These are phyloP conservation scores for Citrullus amarus DNA, from an alignment of 306 rosid species.

Conservation along the genomic window DNA sequence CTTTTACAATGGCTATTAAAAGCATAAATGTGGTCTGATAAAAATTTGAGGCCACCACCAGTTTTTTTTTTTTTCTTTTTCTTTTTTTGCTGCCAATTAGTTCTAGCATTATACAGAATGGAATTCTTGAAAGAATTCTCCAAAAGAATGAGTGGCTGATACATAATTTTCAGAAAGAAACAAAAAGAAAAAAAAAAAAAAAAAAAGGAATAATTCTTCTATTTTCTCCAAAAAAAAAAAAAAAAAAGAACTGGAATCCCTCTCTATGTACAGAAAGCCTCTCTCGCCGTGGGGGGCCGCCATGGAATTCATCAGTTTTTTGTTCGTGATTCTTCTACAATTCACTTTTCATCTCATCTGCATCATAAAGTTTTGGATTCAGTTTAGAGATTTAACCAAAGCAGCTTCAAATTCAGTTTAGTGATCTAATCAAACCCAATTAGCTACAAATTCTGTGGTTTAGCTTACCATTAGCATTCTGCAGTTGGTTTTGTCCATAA, in stretches of 20 bases:
- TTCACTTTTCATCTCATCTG: conserved; percentile 41
- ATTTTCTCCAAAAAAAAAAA: conserved; percentile 21
- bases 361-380: conserved; percentile 9
- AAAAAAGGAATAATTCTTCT: conserved; percentile 5
- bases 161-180: conserved; percentile 13
- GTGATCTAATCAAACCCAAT: not conserved
- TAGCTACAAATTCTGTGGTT: not conserved
- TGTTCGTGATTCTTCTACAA: conserved; percentile 10
- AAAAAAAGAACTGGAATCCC: conserved; percentile 21
- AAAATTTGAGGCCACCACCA: conserved; percentile 6
- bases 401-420: not conserved
- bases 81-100: conserved; percentile 2
- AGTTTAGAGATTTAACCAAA: not conserved
- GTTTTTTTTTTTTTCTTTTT: not conserved
- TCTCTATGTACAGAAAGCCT: conserved; percentile 37
- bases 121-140: conserved; percentile 30
- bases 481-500: conserved; percentile 31
- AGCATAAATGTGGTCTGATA: conserved; percentile 7
- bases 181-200: not conserved
- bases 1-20: conserved; percentile 14
- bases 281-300: conserved; percentile 16
- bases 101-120: conserved; percentile 17
- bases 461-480: conserved; percentile 25
- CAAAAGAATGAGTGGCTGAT: conserved; percentile 35
- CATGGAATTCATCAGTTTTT: conserved; percentile 16